Base-by-base conservation (phyloP, 495 filamentous ascomycete species). In the Penicillium paxilli region DNA sequence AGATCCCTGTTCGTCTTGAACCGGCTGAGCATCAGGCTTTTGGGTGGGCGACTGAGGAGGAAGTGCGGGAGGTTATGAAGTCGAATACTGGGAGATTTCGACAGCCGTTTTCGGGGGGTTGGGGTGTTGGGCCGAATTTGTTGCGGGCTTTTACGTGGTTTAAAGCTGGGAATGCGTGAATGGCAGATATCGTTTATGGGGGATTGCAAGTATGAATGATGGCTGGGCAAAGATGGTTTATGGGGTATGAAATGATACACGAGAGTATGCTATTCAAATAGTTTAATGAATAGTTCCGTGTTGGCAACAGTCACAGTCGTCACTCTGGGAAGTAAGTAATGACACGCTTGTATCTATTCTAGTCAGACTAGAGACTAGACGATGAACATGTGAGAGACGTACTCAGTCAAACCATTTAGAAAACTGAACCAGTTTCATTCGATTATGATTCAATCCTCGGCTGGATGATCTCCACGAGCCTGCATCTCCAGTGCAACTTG, bases 401-500 rank as follows among this genome's bases (percentile, higher is more conserved):
- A n/a, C n/a, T n/a, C n/a, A n/a, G n/a, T n/a, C n/a, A n/a, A n/a
- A n/a, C n/a, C n/a, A 28, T 28, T 5, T 28, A 28, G 5, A 28
- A 5, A 38, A 7, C 14, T 38, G 35, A 38, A 38, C 16, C 8
- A 38, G n/a, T 16, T 38, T 38, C 35, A 38, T 19, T 16, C n/a
- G 2, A 3, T 38, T 40, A 37, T 2, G 8, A 17, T 2, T 42
- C 14, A 42, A 69, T 93, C 89, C 68, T 92, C 89, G 16, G 82
- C 65, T 2, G 87, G 79, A 42, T 73, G 68, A 23, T 78, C 80
- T 0, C 88, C 87, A 1, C 72, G 72, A 3, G 68, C 71, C 55
- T 85, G 80, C 78, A 92, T 72, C 68, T 83, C 59, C 30, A 66
- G 62, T n/a, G 86, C 85, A 23, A 90, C 83, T 38, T 64, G 68